Conservation (phyloP, 805 yeast species). For the Kuraishia piskuri region DNA sequence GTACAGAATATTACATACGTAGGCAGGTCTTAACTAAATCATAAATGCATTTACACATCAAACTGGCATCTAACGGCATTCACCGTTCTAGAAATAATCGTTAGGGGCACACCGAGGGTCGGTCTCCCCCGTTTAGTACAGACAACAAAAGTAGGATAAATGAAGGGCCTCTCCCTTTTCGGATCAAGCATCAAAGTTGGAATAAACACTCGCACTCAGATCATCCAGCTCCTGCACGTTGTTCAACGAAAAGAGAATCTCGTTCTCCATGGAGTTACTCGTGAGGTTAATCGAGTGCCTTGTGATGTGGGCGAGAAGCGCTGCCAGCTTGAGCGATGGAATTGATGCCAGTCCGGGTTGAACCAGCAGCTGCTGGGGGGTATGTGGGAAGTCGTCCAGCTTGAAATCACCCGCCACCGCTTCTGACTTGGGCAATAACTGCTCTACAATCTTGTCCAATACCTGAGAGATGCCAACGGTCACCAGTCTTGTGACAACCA, state of each 20-base stretch:
- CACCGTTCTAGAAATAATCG: not conserved
- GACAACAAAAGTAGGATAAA: not conserved
- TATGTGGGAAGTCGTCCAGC: not conserved
- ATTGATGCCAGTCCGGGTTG: not conserved
- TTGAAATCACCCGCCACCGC: slow-evolving; percentile 5
- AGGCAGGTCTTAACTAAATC: not conserved
- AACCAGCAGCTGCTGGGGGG: not conserved
- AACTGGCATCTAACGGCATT: not conserved
- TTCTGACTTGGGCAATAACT: slow-evolving; percentile 8
- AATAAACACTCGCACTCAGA: slow-evolving; percentile 82
- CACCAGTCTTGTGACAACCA: slow-evolving; percentile 29
- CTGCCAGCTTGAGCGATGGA: slow-evolving; percentile 46
- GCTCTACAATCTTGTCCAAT: slow-evolving; percentile 31
- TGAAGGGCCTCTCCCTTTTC: not conserved
- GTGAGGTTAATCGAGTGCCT: slow-evolving; percentile 43
- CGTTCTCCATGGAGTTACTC: slow-evolving; percentile 21
- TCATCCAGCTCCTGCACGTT: slow-evolving; percentile 65
- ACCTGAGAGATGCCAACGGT: slow-evolving; percentile 37
- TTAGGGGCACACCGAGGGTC: not conserved
- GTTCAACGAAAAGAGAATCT: slow-evolving; percentile 29
- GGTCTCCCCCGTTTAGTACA: not conserved
- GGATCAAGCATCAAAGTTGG: slow-evolving; percentile 45
- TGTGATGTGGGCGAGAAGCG: slow-evolving; percentile 58
- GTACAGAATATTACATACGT: not conserved
- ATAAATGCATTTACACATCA: not conserved